Percentiles rank a stretch among this genome's conserved stretches.
Conservation (phyloP, 192 early-diverging fungal species). For the Phlyctochytrium bullatum region DNA sequence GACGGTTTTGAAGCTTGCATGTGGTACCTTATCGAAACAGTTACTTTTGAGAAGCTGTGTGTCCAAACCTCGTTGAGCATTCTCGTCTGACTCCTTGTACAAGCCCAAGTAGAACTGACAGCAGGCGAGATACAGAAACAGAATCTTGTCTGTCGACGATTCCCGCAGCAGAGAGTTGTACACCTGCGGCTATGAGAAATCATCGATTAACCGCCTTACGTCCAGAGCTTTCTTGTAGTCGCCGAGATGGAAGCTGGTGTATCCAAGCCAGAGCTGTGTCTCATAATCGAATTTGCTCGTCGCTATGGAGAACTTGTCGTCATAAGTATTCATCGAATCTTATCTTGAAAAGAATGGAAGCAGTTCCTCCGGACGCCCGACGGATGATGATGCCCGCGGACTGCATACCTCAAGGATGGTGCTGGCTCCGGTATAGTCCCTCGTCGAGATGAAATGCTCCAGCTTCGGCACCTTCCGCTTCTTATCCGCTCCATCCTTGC, state of each 20-base stretch:
- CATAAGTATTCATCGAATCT: too few species aligned
- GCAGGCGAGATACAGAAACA: constrained; percentile 55
- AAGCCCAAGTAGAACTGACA: constrained; percentile 61
- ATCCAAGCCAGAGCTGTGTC: constrained; percentile 50
- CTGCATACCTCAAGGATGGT: constrained; percentile 52
- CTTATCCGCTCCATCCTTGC: too few species aligned
- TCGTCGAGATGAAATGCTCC: constrained; percentile 46
- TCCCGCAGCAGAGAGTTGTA: too few species aligned
- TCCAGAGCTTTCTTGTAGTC: constrained; percentile 58
- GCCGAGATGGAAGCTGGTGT: constrained; percentile 53
- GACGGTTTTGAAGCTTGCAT: constrained; percentile 61
- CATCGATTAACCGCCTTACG: constrained; percentile 25
- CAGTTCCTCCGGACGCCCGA: background rate
- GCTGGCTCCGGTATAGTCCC: constrained; percentile 60
- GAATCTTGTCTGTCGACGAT: constrained; percentile 23
- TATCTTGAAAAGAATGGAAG: too few species aligned
- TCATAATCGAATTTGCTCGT: constrained; percentile 42
- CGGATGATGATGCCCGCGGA: background rate
- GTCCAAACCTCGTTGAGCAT: constrained; percentile 51
- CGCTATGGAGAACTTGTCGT: constrained; percentile 41
- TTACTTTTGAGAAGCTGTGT: background rate
- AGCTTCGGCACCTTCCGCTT: constrained; percentile 54
- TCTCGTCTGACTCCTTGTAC: constrained; percentile 61
- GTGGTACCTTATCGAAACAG: too few species aligned
- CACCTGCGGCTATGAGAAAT: background rate